A percentile compares a stretch with the other conserved stretches of the same genome.
Conservation (phyloP, 1,284 basidiomycete species). For the Apiotrichum laibachii region DNA sequence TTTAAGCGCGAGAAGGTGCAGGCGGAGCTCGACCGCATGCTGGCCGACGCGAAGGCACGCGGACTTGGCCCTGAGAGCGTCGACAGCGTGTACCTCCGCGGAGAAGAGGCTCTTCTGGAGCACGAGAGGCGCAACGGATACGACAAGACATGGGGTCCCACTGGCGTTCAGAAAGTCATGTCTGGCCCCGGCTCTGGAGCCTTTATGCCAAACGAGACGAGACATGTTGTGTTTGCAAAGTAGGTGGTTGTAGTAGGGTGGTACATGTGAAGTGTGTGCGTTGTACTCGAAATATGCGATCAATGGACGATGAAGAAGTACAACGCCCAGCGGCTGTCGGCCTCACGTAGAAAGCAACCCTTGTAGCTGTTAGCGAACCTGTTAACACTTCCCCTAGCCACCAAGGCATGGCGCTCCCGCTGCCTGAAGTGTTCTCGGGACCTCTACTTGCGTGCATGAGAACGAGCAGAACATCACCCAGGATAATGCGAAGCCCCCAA, state of each 20-base stretch:
- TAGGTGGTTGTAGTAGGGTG: neutral
- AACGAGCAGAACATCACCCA: too few relatives aligned
- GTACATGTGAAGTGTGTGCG: too few relatives aligned
- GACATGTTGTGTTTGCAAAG: constrained; percentile 4
- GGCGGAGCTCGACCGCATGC: constrained; percentile 29
- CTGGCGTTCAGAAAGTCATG: constrained; percentile 11
- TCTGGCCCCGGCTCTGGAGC: neutral
- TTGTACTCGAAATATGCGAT: too few relatives aligned
- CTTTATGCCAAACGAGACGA: neutral
- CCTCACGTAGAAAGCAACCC: too few relatives aligned
- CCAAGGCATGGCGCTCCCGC: too few relatives aligned
- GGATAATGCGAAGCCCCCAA: neutral
- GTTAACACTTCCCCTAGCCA: too few relatives aligned
- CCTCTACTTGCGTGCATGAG: too few relatives aligned
- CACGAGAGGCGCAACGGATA: constrained; percentile 34
- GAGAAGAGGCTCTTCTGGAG: constrained; percentile 29
- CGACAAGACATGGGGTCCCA: constrained; percentile 30
- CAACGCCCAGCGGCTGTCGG: too few relatives aligned
- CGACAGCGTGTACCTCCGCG: constrained; percentile 31
- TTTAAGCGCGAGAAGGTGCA: constrained; percentile 29
- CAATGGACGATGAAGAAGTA: too few relatives aligned
- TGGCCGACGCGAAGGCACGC: constrained; percentile 22
- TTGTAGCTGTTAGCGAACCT: too few relatives aligned
- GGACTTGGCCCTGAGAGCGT: constrained; percentile 16
- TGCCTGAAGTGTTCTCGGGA: too few relatives aligned